Evolutionary conservation across 2,329 filamentous ascomycete genomes (phyloP).

Genomic region (Apiospora aurea): DNA sequence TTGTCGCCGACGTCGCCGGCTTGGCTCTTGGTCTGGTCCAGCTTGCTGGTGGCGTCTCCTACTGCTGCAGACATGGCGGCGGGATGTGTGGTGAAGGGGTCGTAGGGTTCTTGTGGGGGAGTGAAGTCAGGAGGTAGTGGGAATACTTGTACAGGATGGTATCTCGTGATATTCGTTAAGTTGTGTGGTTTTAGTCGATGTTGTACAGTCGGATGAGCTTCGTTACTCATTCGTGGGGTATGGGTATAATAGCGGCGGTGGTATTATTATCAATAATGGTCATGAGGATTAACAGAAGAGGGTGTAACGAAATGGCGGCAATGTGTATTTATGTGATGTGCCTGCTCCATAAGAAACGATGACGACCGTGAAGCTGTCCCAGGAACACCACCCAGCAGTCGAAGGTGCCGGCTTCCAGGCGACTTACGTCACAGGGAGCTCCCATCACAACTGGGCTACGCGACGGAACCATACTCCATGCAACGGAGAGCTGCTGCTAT

Average conservation of each 20-base stretch:
- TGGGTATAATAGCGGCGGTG: background rate
- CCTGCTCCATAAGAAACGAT: constrained; percentile 8
- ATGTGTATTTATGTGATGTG: constrained; percentile 19
- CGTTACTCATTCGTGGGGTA: constrained; percentile 2
- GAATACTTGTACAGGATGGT: background rate
- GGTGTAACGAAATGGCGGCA: constrained; percentile 8
- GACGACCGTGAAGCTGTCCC: constrained; percentile 19
- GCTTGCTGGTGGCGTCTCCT: constrained; percentile 10
- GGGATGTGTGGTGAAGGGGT: background rate
- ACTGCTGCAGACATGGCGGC: constrained; percentile 20
- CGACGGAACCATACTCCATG: constrained; percentile 13
- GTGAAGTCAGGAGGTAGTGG: background rate
- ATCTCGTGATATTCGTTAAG: constrained; percentile 1
- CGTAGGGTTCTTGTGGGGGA: background rate
- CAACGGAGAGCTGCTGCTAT: background rate
- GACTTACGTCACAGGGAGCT: constrained; percentile 28
- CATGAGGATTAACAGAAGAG: constrained; percentile 20
- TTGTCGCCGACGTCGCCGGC: background rate
- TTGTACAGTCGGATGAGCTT: constrained; percentile 14
- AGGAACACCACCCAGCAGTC: background rate
- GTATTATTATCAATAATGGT: constrained; percentile 21
- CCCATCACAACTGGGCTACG: background rate
- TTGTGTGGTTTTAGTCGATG: background rate
- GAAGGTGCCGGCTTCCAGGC: constrained; percentile 21
- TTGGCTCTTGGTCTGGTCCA: constrained; percentile 15